These are phyloP conservation scores for Penicillium fimorum DNA, from an alignment of 495 filamentous ascomycete genomes.

Conservation along the genomic window DNA sequence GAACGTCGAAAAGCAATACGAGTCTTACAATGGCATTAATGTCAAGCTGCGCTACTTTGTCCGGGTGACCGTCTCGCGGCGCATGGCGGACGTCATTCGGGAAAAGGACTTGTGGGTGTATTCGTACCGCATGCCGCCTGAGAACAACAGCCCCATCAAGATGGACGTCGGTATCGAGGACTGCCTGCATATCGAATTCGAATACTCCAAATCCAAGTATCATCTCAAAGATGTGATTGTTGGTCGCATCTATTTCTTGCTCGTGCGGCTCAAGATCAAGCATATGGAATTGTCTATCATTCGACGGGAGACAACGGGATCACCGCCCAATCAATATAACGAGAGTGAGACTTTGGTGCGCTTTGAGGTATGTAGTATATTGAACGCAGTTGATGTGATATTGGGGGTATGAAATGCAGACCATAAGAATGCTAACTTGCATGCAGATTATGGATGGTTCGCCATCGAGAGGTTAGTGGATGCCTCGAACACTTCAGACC, in stretches of 20 bases:
- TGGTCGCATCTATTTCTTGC: slow-evolving; percentile 96
- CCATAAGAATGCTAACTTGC: slow-evolving; percentile 19
- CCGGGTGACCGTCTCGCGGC: slow-evolving; percentile 89
- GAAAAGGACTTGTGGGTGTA: slow-evolving; percentile 99
- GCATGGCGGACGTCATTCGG: slow-evolving; percentile 96
- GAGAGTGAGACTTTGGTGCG: slow-evolving; percentile 97
- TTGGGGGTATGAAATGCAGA: not conserved
- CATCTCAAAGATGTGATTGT: slow-evolving; percentile 99
- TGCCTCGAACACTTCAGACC: too few relatives aligned
- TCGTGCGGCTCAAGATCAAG: slow-evolving; percentile 98
- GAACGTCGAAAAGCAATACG: slow-evolving; percentile 99
- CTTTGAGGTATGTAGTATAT: slow-evolving; percentile 71
- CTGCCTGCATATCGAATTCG: slow-evolving; percentile 98
- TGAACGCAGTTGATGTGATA: not conserved
- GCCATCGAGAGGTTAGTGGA: slow-evolving; percentile 72
- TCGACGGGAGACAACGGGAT: slow-evolving; percentile 91
- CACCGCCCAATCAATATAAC: slow-evolving; percentile 99
- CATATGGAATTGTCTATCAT: slow-evolving; percentile 99
- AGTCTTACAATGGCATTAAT: slow-evolving; percentile 99
- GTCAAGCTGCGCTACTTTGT: slow-evolving; percentile 98
- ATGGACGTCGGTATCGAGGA: slow-evolving; percentile 99
- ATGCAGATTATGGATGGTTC: slow-evolving; percentile 97
- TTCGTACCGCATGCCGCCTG: slow-evolving; percentile 95
- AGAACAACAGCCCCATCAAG: slow-evolving; percentile 98
- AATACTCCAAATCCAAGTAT: slow-evolving; percentile 99